A percentile compares a stretch with the other conserved stretches of the same genome.
Conservation (phyloP, 208 protist genomes). For the Acanthamoeba castellanii region DNA sequence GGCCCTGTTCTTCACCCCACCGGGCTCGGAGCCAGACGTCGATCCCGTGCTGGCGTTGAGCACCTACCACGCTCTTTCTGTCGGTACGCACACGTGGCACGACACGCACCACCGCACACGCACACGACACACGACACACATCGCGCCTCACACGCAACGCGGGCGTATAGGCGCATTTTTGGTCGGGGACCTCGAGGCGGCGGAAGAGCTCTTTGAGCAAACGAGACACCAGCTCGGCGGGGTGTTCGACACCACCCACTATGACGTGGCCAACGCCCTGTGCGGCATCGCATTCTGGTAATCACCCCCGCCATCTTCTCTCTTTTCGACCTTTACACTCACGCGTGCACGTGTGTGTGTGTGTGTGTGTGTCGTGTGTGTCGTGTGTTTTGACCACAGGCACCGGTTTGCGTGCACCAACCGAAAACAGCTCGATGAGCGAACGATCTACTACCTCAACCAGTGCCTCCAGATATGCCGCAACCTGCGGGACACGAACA, state of each 20-base stretch:
- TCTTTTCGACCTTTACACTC: not conserved
- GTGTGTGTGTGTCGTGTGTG: not conserved
- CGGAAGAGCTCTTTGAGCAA: slow-evolving; percentile 3
- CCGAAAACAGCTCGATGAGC: slow-evolving; percentile 39
- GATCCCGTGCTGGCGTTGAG: slow-evolving; percentile 3
- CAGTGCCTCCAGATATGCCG: slow-evolving; percentile 42
- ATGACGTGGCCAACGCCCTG: slow-evolving; percentile 42
- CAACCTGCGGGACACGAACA: slow-evolving; percentile 23
- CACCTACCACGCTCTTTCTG: slow-evolving; percentile 4
- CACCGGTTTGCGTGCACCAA: slow-evolving; percentile 35
- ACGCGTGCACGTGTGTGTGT: not conserved
- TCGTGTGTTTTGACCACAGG: not conserved
- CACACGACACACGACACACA: not conserved
- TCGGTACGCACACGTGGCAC: not conserved
- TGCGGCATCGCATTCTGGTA: slow-evolving; percentile 37
- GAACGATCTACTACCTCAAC: slow-evolving; percentile 56
- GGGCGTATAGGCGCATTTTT: not conserved
- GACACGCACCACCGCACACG: no score
- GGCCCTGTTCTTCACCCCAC: slow-evolving; percentile 3
- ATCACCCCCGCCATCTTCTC: not conserved
- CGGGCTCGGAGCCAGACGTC: not conserved
- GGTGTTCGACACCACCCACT: slow-evolving; percentile 38
- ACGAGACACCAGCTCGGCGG: slow-evolving; percentile 3
- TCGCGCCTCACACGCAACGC: not conserved
- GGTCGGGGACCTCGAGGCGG: not conserved